Percentiles rank a stretch among this genome's conserved stretches.
Evolutionary conservation across 345 rosid species (phyloP).

Genomic region (Heritiera fomes): DNA sequence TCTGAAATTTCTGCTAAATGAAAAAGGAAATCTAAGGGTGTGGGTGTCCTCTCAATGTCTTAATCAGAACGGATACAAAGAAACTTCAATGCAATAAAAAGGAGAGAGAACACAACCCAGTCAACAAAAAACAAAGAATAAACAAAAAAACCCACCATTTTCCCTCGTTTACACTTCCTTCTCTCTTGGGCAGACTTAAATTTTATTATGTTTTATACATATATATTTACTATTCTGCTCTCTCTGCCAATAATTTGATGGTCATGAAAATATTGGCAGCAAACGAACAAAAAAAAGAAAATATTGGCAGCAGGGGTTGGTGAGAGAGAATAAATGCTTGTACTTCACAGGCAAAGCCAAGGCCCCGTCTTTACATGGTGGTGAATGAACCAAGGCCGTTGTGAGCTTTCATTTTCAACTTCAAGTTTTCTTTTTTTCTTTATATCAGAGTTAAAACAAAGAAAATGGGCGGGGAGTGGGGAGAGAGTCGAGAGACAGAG

Average conservation of each 20-base stretch:
- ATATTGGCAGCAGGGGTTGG: conserved; percentile 32
- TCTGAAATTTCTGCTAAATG: conserved; percentile 9
- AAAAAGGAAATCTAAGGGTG: neutral
- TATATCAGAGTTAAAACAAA: neutral
- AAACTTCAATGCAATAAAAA: conserved; percentile 28
- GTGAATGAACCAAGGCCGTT: conserved; percentile 28
- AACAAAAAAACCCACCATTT: conserved; percentile 10
- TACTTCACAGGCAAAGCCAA: conserved; percentile 21
- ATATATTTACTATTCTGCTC: neutral
- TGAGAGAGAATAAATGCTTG: conserved; percentile 51
- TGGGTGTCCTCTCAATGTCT: conserved; percentile 15
- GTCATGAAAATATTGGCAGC: conserved; percentile 16
- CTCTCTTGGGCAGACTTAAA: neutral
- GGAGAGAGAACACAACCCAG: conserved; percentile 22
- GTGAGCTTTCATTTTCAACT: neutral
- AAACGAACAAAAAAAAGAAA: neutral
- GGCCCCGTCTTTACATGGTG: conserved; percentile 16
- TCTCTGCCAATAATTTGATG: conserved; percentile 25
- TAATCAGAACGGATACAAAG: conserved; percentile 33
- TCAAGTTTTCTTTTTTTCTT: neutral
- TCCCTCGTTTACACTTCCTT: neutral
- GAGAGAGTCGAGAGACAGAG: neutral
- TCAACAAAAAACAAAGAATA: conserved; percentile 29
- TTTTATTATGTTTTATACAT: neutral
- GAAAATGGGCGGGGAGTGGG: neutral